These are phyloP conservation scores for Microbotryum scabiosae DNA, from an alignment of 1,284 basidiomycete genomes.

Conservation along the genomic window DNA sequence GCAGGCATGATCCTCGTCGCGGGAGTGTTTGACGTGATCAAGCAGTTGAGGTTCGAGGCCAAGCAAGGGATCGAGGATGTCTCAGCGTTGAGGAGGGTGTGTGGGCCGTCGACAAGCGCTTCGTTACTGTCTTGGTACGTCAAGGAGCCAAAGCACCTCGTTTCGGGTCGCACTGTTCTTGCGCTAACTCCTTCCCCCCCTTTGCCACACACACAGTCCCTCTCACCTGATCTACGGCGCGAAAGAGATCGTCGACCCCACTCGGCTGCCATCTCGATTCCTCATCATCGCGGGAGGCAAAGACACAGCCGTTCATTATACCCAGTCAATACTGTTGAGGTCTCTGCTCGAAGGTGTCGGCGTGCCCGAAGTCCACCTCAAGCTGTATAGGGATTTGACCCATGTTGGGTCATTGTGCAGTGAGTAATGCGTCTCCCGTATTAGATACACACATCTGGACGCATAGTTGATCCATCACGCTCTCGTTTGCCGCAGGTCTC, in stretches of 20 bases:
- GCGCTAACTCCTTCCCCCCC: constrained; percentile 21
- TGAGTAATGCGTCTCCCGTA: neutral
- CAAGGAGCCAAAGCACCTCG: too few species aligned
- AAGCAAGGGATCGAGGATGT: constrained; percentile 25
- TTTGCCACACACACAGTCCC: constrained; percentile 32
- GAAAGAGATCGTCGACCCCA: constrained; percentile 36
- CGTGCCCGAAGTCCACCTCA: constrained; percentile 34
- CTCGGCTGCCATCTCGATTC: constrained; percentile 36
- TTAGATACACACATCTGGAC: neutral
- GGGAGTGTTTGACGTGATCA: constrained; percentile 31
- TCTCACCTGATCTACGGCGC: constrained; percentile 39
- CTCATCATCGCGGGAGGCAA: constrained; percentile 39
- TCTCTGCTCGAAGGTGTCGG: constrained; percentile 38
- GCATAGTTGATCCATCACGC: neutral
- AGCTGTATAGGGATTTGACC: constrained; percentile 36
- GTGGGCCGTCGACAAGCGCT: constrained; percentile 1
- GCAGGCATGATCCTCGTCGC: constrained; percentile 31
- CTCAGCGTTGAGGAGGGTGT: constrained; percentile 9
- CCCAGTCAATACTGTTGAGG: constrained; percentile 38
- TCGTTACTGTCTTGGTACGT: constrained; percentile 18
- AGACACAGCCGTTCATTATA: constrained; percentile 36
- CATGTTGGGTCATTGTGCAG: constrained; percentile 14
- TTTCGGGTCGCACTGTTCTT: neutral
- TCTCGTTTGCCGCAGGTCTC: constrained; percentile 2
- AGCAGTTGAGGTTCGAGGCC: constrained; percentile 27